Base-by-base conservation (phyloP, 345 rosid genomes). In the Populus tremula region DNA sequence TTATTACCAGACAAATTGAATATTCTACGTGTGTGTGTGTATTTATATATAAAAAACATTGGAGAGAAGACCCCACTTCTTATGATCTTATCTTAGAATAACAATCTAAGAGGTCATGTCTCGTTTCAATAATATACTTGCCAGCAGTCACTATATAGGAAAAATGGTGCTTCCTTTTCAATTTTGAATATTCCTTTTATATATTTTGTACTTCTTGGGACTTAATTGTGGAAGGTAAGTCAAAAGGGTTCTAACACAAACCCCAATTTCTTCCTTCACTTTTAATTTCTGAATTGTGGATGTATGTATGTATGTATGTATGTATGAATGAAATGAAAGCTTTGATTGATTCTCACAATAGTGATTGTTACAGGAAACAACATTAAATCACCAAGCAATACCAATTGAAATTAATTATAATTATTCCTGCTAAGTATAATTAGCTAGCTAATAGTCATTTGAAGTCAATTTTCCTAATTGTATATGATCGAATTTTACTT, bases 111-210 rank as follows among this genome's bases (percentile, higher is more conserved):
- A 49, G 61, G 76, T 78, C 80, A 72, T 49, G 79, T 82, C 82
- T 71, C 71, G 71, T 77, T 75, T 80, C 78, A 20, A 68, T 50
- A 80, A 73, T 49, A 45, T 45, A 77, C 78, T 21, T 14, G 50
- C 64, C 49, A 82, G 77, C 68, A 68, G 47, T 71, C 77, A 76
- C 79, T 69, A 50, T 78, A 49, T 73, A 29, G 13, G 66, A 79
- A 71, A 83, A 86, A 84, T 82, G 72, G 72, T 39, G 70, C 23
- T 83, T 71, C 76, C 85, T 85, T 85, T 87, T 77, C 70, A 76
- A 78, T 82, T 90, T 75, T 75, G 82, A 81, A 84, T 90, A 82
- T 87, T 80, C 82, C 78, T 68, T 74, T 56, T 14, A 29, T 31
- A 31, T 31, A 73, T 74, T 56, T 75, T 71, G 27, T 75, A 36